Evolutionary conservation across 106 monocot genomes (phyloP).

Genomic region (Apostasia shenzhenica): DNA sequence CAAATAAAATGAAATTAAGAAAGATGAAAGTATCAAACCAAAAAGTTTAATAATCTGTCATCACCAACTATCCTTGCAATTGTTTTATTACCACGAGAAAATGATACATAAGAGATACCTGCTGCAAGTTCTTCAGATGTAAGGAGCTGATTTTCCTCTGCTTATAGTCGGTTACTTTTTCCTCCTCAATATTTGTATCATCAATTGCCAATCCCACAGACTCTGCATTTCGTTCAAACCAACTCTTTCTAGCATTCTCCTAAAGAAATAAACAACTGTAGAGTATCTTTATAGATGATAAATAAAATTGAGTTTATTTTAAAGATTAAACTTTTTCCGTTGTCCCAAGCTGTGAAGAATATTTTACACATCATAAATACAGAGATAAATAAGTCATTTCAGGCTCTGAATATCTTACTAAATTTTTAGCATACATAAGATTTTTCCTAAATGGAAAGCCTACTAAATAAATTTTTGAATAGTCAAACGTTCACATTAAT

Average conservation of each 20-base stretch:
- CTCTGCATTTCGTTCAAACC: constrained; percentile 23
- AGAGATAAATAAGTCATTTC: too few species aligned
- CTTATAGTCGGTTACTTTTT: constrained; percentile 8
- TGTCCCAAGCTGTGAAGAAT: too few species aligned
- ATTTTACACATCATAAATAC: too few species aligned
- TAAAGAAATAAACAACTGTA: neutral
- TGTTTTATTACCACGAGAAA: neutral
- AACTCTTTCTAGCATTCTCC: constrained; percentile 10
- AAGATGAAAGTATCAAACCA: neutral
- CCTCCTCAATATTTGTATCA: constrained; percentile 19
- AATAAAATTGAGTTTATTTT: too few species aligned
- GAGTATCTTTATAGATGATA: neutral
- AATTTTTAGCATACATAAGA: too few species aligned
- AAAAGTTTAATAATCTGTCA: neutral
- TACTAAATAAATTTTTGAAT: too few species aligned
- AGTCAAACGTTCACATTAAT: too few species aligned
- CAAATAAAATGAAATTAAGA: constrained; percentile 5
- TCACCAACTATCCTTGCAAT: constrained; percentile 1
- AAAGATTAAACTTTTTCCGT: too few species aligned
- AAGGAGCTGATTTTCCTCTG: constrained; percentile 10
- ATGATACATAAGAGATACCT: constrained; percentile 11
- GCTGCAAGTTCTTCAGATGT: constrained; percentile 17
- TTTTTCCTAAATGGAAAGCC: too few species aligned
- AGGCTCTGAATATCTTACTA: too few species aligned
- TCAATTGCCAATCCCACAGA: constrained; percentile 14